These are phyloP conservation scores for Eimeria maxima DNA, from an alignment of 169 alveolate species.

Conservation along the genomic window DNA sequence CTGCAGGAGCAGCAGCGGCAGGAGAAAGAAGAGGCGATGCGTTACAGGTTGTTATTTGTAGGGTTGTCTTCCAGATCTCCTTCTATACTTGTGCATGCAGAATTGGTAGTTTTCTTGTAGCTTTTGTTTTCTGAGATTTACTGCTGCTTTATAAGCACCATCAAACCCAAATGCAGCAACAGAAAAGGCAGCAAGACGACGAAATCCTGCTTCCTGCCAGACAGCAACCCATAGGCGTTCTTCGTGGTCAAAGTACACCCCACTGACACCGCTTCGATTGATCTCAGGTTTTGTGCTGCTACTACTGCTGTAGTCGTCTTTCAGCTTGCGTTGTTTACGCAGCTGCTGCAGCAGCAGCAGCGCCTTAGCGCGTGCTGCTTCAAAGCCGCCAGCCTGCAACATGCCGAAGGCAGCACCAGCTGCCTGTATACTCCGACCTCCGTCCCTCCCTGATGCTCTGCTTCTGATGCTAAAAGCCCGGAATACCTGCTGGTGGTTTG, in stretches of 20 bases:
- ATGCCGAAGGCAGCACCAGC: slow-evolving; percentile 36
- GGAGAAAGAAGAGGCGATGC: neutral
- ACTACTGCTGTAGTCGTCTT: too few species aligned
- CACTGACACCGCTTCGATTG: slow-evolving; percentile 78
- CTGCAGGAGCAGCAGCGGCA: neutral
- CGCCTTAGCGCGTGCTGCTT: slow-evolving; percentile 79
- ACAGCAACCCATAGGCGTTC: slow-evolving; percentile 83
- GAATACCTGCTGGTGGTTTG: slow-evolving; percentile 71
- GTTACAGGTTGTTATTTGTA: slow-evolving; percentile 35
- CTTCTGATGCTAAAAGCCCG: slow-evolving; percentile 77
- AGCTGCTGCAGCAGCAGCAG: neutral
- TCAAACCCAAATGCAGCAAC: slow-evolving; percentile 81
- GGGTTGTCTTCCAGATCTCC: slow-evolving; percentile 77
- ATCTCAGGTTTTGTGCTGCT: slow-evolving; percentile 67
- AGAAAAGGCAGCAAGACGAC: slow-evolving; percentile 78
- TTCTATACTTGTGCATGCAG: slow-evolving; percentile 67
- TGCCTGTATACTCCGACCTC: slow-evolving; percentile 16
- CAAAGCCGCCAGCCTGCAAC: slow-evolving; percentile 24
- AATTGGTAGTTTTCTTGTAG: slow-evolving; percentile 59
- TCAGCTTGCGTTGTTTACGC: too few species aligned
- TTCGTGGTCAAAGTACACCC: slow-evolving; percentile 81
- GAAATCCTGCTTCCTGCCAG: slow-evolving; percentile 82
- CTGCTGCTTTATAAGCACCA: slow-evolving; percentile 83
- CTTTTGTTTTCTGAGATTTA: slow-evolving; percentile 73
- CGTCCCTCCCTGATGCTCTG: slow-evolving; percentile 59